Conservation (phyloP, 208 protist species). For the Acanthamoeba healyi region DNA sequence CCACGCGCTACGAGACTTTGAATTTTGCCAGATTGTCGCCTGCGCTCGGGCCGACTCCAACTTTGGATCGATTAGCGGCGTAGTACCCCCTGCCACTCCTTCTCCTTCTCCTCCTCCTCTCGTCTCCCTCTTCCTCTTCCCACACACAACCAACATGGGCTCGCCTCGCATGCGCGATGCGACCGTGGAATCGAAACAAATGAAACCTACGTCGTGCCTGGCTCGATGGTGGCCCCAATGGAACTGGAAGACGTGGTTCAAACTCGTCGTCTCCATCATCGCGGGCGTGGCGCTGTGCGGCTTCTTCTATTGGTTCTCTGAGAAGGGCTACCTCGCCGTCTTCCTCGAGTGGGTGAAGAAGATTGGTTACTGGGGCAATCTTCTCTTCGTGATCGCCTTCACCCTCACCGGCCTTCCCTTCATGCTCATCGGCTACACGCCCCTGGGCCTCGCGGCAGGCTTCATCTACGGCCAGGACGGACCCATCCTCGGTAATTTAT, state of each 20-base stretch:
- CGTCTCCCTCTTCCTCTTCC: neutral
- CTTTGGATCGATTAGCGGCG: neutral
- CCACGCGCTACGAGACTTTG: neutral
- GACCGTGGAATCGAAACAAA: neutral
- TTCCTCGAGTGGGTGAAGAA: constrained; percentile 41
- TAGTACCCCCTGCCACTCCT: neutral
- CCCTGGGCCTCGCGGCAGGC: constrained; percentile 24
- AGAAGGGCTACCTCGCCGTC: constrained; percentile 8
- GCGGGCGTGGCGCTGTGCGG: neutral
- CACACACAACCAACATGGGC: neutral
- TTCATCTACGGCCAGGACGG: neutral
- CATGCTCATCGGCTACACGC: constrained; percentile 48
- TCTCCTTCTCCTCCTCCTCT: neutral
- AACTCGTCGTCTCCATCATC: neutral
- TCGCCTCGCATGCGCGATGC: neutral
- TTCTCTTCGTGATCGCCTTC: constrained; percentile 54
- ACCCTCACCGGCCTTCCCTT: constrained; percentile 58
- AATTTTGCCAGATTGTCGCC: neutral
- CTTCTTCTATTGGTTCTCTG: constrained; percentile 33
- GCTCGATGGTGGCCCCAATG: neutral
- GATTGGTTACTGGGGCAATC: constrained; percentile 40
- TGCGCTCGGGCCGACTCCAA: no score
- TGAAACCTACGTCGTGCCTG: neutral
- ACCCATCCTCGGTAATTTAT: neutral
- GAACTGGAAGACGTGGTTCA: neutral